These are phyloP conservation scores for Sporisorium sorghi DNA, from an alignment of 1,284 basidiomycete genomes.

Conservation along the genomic window DNA sequence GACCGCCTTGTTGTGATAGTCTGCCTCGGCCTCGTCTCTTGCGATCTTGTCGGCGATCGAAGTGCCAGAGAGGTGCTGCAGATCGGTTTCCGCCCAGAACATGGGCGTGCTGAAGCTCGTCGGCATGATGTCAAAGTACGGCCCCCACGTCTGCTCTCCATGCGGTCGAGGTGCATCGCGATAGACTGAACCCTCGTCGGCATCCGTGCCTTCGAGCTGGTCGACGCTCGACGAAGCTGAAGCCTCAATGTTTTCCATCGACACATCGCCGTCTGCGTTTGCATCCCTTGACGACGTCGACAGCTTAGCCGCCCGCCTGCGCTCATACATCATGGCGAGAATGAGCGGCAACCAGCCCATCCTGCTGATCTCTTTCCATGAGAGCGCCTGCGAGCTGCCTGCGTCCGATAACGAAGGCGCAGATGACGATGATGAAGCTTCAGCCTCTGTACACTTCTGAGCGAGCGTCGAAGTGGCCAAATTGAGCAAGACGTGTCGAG, in stretches of 20 bases:
- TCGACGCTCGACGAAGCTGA: neutral
- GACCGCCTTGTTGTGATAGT: slow-evolving; percentile 73
- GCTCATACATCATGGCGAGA: slow-evolving; percentile 95
- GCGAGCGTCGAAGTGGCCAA: slow-evolving; percentile 78
- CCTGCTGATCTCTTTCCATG: slow-evolving; percentile 48
- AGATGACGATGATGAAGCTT: slow-evolving; percentile 14
- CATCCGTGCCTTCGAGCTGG: slow-evolving; percentile 34
- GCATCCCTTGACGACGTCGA: neutral
- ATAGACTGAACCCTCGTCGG: slow-evolving; percentile 12
- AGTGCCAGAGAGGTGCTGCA: slow-evolving; percentile 84
- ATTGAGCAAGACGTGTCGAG: slow-evolving; percentile 81
- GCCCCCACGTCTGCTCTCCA: slow-evolving; percentile 56
- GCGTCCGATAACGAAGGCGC: neutral
- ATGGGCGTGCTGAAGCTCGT: slow-evolving; percentile 83
- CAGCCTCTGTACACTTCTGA: slow-evolving; percentile 29
- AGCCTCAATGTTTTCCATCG: slow-evolving; percentile 38
- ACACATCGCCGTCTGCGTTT: slow-evolving; percentile 36
- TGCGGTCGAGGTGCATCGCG: slow-evolving; percentile 12
- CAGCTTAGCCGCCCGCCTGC: slow-evolving; percentile 59
- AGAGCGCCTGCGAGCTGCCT: neutral
- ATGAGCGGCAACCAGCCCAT: slow-evolving; percentile 88
- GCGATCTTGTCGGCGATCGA: slow-evolving; percentile 89
- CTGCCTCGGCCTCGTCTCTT: slow-evolving; percentile 81
- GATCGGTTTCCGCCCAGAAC: slow-evolving; percentile 86
- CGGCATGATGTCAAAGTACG: slow-evolving; percentile 74